Evolutionary conservation across 1,284 basidiomycete species (phyloP).

Genomic region (Papiliotrema fonsecae): DNA sequence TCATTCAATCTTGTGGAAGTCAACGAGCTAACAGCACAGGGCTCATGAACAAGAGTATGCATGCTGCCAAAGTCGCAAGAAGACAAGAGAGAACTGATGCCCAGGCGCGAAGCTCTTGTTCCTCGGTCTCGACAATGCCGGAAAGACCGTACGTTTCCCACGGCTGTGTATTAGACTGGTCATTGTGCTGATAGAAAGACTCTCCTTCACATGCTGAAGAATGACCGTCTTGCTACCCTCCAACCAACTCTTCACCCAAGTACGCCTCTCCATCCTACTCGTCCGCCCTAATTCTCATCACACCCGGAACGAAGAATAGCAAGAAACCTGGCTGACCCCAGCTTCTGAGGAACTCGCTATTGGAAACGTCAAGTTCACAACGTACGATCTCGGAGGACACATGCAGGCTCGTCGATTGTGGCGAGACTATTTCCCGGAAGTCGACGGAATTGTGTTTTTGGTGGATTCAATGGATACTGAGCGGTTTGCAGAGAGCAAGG

Average conservation of each 20-base stretch:
- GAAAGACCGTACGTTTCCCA: slow-evolving; percentile 82
- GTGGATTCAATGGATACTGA: slow-evolving; percentile 96
- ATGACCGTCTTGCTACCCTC: slow-evolving; percentile 93
- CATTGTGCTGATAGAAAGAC: slow-evolving; percentile 59
- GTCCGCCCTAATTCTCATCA: neutral
- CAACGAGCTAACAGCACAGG: slow-evolving; percentile 55
- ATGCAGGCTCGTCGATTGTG: slow-evolving; percentile 98
- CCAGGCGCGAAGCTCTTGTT: slow-evolving; percentile 91
- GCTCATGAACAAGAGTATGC: slow-evolving; percentile 85
- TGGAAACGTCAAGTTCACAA: slow-evolving; percentile 98
- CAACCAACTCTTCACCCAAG: slow-evolving; percentile 99
- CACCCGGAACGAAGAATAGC: too few species aligned
- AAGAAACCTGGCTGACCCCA: slow-evolving; percentile 41
- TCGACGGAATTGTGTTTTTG: slow-evolving; percentile 97
- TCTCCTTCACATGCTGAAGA: slow-evolving; percentile 98
- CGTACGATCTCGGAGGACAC: slow-evolving; percentile 97
- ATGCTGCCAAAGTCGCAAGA: neutral
- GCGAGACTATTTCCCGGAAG: slow-evolving; percentile 99
- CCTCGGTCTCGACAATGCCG: slow-evolving; percentile 97
- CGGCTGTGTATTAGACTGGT: neutral
- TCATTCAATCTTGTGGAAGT: neutral
- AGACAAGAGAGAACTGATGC: neutral
- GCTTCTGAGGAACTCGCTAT: slow-evolving; percentile 99
- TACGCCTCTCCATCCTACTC: slow-evolving; percentile 45
- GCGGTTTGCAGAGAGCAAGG: slow-evolving; percentile 92